Percentiles rank a stretch among this genome's conserved stretches.
Conservation (phyloP, 805 yeast species). For the Zygosaccharomyces bisporus region DNA sequence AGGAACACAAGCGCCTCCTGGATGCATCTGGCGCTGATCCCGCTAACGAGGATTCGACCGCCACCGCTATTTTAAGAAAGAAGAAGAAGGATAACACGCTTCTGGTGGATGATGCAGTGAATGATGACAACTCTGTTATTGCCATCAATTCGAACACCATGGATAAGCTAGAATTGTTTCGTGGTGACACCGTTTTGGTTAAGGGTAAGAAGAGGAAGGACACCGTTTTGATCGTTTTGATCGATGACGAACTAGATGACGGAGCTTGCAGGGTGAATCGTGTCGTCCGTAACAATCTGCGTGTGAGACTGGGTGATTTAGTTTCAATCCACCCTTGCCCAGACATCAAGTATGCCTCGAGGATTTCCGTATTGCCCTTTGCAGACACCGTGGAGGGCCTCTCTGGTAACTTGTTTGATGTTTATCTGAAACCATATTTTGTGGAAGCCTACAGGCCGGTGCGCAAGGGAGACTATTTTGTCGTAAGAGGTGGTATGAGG, state of each 20-base stretch:
- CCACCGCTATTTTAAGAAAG: constrained; percentile 94
- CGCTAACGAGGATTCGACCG: constrained; percentile 65
- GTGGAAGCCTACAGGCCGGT: constrained; percentile 99
- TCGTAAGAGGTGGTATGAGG: constrained; percentile 98
- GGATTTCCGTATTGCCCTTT: constrained; percentile 93
- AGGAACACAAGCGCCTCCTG: constrained; percentile 44
- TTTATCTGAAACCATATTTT: constrained; percentile 93
- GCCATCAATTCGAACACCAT: constrained; percentile 92
- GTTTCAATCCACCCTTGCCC: constrained; percentile 93
- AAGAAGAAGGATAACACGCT: constrained; percentile 97
- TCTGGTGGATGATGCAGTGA: constrained; percentile 93
- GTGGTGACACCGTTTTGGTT: constrained; percentile 96
- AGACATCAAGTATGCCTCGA: constrained; percentile 92
- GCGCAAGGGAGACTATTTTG: constrained; percentile 93
- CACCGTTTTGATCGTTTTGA: constrained; percentile 90
- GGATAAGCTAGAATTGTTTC: constrained; percentile 90
- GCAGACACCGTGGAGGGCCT: constrained; percentile 98
- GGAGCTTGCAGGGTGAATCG: constrained; percentile 93
- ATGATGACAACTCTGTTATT: constrained; percentile 95
- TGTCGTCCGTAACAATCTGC: constrained; percentile 90
- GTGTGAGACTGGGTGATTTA: constrained; percentile 91
- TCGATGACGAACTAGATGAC: constrained; percentile 95
- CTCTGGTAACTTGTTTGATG: constrained; percentile 94
- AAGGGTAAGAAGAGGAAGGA: constrained; percentile 98
- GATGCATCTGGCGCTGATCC: constrained; percentile 69